Conservation (phyloP, 2,329 filamentous ascomycete genomes). For the Madurella fahalii region DNA sequence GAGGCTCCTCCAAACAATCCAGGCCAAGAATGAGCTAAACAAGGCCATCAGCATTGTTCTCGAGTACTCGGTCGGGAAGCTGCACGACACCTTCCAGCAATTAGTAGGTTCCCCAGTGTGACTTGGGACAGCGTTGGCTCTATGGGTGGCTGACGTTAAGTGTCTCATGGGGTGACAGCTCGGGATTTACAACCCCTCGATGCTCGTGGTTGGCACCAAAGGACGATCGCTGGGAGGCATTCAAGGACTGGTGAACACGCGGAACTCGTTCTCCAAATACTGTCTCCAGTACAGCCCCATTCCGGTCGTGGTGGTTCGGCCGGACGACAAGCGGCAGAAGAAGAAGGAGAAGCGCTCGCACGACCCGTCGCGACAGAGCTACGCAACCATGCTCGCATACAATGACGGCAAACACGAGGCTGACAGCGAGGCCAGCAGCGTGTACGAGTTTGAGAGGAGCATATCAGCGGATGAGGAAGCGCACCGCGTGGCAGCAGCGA, state of each 20-base stretch:
- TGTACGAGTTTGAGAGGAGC: constrained; percentile 52
- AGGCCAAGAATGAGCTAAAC: constrained; percentile 72
- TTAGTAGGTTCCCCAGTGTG: constrained; percentile 56
- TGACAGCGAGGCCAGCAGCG: constrained; percentile 49
- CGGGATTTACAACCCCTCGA: constrained; percentile 83
- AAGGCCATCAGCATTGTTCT: constrained; percentile 81
- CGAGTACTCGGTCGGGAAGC: constrained; percentile 84
- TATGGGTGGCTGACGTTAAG: constrained; percentile 5
- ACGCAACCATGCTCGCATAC: constrained; percentile 71
- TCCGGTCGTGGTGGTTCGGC: constrained; percentile 86
- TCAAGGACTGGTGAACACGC: constrained; percentile 72
- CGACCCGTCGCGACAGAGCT: constrained; percentile 71
- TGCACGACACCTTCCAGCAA: constrained; percentile 85
- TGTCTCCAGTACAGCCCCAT: constrained; percentile 91
- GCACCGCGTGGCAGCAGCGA: constrained; percentile 58
- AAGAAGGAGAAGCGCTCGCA: constrained; percentile 82
- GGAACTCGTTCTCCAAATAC: constrained; percentile 88
- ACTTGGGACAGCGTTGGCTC: no score
- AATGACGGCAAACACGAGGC: constrained; percentile 54
- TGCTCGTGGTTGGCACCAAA: constrained; percentile 84
- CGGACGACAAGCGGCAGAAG: constrained; percentile 80
- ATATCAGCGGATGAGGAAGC: constrained; percentile 60
- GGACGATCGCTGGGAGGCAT: constrained; percentile 81
- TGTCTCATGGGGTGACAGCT: constrained; percentile 53
- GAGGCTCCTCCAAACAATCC: constrained; percentile 68